Percentiles rank a stretch among this genome's conserved stretches.
Evolutionary conservation across 1,139 yeast species (phyloP).

Genomic region (Candida tetrigidarum): DNA sequence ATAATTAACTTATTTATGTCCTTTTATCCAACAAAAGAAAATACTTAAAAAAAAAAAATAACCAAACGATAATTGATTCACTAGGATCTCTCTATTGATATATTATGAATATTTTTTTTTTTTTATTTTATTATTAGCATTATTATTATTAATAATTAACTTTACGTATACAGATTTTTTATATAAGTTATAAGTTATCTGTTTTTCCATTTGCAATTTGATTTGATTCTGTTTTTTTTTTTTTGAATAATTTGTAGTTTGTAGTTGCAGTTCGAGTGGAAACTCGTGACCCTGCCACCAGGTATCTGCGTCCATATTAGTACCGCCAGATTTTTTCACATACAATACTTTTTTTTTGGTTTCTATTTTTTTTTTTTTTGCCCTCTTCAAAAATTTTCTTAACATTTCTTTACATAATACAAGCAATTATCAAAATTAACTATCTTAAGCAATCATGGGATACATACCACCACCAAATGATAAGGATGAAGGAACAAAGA

Average conservation of each 20-base stretch:
- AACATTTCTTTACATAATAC: no score
- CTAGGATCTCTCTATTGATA: not conserved
- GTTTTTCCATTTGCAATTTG: not conserved
- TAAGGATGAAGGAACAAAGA: conserved; percentile 17
- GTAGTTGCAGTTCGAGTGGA: no score
- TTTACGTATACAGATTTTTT: no score
- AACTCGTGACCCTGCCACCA: no score
- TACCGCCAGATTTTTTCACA: not conserved
- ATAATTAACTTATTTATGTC: not conserved
- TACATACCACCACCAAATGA: conserved; percentile 35
- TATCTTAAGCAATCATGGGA: conserved; percentile 31
- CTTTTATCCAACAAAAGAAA: not conserved
- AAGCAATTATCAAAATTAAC: no score
- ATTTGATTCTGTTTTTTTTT: no score
- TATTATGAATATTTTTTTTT: not conserved
- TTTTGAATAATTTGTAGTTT: no score
- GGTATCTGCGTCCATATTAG: not conserved
- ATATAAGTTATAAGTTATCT: not conserved
- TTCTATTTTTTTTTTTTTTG: not conserved
- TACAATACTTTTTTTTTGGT: not conserved
- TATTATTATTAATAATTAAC: not conserved
- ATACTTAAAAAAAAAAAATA: not conserved
- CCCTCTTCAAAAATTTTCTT: not conserved
- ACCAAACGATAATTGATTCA: no score
- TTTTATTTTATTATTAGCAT: not conserved